These are phyloP conservation scores for Neurospora hispaniola DNA, from an alignment of 495 filamentous ascomycete genomes.

Conservation along the genomic window DNA sequence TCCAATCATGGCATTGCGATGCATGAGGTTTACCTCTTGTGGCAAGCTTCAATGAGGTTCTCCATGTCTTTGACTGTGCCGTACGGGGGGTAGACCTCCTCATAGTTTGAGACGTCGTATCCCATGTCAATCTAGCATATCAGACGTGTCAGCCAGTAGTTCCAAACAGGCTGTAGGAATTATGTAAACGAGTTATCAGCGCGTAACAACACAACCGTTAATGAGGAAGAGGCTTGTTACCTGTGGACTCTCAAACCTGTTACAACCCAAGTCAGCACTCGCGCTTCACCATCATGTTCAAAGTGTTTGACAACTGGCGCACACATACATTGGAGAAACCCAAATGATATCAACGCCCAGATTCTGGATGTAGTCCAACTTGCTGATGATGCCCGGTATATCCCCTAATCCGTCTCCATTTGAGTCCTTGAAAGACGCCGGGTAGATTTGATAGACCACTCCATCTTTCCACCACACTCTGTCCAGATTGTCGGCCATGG, in stretches of 20 bases:
- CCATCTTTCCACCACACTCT: conserved; percentile 31
- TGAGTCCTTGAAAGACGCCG: conserved; percentile 56
- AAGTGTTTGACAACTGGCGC: not conserved
- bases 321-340: conserved; percentile 47
- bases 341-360: conserved; percentile 58
- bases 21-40: conserved; percentile 31
- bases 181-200: not conserved
- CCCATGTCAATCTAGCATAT: conserved; percentile 37
- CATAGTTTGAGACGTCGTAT: conserved; percentile 57
- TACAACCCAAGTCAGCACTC: not conserved
- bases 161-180: not conserved
- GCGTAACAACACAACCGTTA: not conserved
- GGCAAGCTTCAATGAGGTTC: conserved; percentile 40
- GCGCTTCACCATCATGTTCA: not conserved
- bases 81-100: conserved; percentile 47
- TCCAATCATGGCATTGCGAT: not conserved
- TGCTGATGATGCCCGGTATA: conserved; percentile 55
- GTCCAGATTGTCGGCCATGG: conserved; percentile 3
- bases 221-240: not conserved
- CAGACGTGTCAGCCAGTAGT: not conserved
- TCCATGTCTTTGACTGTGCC: conserved; percentile 55
- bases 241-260: conserved; percentile 51
- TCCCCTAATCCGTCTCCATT: conserved; percentile 60
- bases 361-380: conserved; percentile 53
- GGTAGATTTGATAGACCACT: conserved; percentile 61